phyloP scores from a whole-genome alignment of 371 early-diverging fungal genomes.

The Synchytrium microbalum region DNA sequence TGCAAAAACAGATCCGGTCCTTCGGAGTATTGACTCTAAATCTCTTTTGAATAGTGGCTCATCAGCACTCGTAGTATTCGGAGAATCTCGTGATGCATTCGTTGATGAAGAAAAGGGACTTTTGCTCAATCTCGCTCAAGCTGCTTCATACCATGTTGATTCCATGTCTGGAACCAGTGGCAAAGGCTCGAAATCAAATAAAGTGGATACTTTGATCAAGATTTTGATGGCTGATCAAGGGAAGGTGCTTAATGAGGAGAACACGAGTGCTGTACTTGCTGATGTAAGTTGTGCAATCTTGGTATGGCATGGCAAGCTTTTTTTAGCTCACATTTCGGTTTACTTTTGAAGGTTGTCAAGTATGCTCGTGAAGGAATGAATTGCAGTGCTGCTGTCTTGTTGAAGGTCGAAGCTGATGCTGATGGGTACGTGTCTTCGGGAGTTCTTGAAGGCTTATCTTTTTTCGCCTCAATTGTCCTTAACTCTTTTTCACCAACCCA shows the following conservation, averaged over 20 bases:
- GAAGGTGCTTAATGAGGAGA: neutral
- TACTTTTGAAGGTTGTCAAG: neutral
- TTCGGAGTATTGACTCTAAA: neutral
- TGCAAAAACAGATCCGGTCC: too few species aligned
- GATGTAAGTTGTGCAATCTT: too few species aligned
- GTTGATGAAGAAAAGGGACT: neutral
- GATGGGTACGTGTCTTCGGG: too few species aligned
- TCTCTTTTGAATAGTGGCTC: neutral
- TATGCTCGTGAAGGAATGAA: neutral
- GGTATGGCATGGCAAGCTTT: too few species aligned
- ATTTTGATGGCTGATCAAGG: conserved; percentile 1
- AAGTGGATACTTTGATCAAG: neutral
- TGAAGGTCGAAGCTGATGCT: neutral
- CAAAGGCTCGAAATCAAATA: neutral
- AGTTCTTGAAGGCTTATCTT: too few species aligned
- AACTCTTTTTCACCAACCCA: too few species aligned
- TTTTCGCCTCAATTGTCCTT: too few species aligned
- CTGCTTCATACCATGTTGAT: neutral
- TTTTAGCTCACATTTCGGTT: neutral
- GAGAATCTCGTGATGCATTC: neutral
- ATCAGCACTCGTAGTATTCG: neutral
- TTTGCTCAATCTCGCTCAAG: neutral
- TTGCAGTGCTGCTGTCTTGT: neutral
- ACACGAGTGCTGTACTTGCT: too few species aligned
- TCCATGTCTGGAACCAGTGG: neutral